Evolutionary conservation across 306 rosid genomes (phyloP), one percentile per base, ranked within the genome.

Genomic region (Gillenia trifoliata): DNA sequence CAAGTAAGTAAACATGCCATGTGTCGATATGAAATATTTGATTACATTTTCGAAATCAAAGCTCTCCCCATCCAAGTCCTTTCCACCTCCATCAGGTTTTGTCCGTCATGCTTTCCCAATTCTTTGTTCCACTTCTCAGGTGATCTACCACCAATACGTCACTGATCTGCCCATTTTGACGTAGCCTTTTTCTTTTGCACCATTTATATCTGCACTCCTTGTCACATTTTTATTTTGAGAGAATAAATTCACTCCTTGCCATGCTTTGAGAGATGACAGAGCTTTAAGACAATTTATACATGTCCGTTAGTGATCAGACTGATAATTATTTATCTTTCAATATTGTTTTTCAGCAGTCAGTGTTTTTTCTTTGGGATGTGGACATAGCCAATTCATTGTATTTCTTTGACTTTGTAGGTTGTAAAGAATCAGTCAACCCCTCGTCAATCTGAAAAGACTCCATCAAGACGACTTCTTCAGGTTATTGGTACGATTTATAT

Each of bases 401-500:
- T 74, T 72, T 65, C 63, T 67, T 68, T 72, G 82, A 78, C 80
- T 69, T 60, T 82, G 66, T 76, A 92, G 97, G 92, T 50, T 74
- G 86, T 69, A 69, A 94, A 83, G 91, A 78, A 65, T 79, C 96
- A 88, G 78, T 85, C 97, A 54, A 74, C 77, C 77, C 83, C 88
- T 79, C 93, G 96, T 43, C 85, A 86, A 70, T 80, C 52, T 28
- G 97, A 94, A 78, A 90, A 86, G 89, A 84, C 86, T 70, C 83
- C 85, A 26, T 40, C 91, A 33, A 87, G 66, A 65, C 83, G 96
- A 83, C 87, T 90, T 80, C 93, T 94, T 80, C 99, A 90, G 90
- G 96, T 94, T 84, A 86, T 87, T 81, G 99, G 99, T 94, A 94
- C 64, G 96, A 75, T 72, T 75, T 80, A 56, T 29, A 74, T 75